Percentiles rank a stretch among this genome's conserved stretches.
Conservation (phyloP, 305 asterid genomes). For the Solanum hybrid region DNA sequence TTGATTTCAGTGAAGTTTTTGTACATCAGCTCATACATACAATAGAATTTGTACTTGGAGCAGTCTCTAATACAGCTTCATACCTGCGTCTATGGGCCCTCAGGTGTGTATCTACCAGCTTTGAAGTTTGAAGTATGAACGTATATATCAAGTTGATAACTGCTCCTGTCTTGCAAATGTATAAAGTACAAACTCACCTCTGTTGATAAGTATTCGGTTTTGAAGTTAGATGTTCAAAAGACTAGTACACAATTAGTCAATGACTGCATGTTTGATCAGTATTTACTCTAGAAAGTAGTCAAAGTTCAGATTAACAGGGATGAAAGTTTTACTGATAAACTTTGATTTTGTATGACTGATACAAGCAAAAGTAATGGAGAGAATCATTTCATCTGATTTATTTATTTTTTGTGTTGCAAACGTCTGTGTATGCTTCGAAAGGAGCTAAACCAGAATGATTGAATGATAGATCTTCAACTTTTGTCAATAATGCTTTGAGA, state of each 20-base stretch:
- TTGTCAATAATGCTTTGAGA: neutral
- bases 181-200: neutral
- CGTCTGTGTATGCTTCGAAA: neutral
- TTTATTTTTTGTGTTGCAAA: neutral
- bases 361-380: neutral
- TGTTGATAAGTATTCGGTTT: neutral
- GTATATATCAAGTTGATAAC: neutral
- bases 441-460: neutral
- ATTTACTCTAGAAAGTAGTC: neutral
- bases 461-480: neutral
- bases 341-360: neutral
- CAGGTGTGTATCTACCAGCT: conserved; percentile 20
- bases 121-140: neutral
- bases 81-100: conserved; percentile 53
- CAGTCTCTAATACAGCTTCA: conserved; percentile 49
- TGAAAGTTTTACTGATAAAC: neutral
- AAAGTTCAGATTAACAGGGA: neutral
- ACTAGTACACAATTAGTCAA: neutral
- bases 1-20: conserved; percentile 41
- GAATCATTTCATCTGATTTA: neutral
- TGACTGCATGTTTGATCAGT: neutral
- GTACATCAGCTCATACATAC: conserved; percentile 53
- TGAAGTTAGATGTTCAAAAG: neutral
- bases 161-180: neutral
- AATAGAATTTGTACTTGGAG: conserved; percentile 46